Percentiles rank a stretch among this genome's conserved stretches.
phyloP scores from a whole-genome alignment of 2,329 filamentous ascomycete genomes.

The Penicillium sp. region DNA sequence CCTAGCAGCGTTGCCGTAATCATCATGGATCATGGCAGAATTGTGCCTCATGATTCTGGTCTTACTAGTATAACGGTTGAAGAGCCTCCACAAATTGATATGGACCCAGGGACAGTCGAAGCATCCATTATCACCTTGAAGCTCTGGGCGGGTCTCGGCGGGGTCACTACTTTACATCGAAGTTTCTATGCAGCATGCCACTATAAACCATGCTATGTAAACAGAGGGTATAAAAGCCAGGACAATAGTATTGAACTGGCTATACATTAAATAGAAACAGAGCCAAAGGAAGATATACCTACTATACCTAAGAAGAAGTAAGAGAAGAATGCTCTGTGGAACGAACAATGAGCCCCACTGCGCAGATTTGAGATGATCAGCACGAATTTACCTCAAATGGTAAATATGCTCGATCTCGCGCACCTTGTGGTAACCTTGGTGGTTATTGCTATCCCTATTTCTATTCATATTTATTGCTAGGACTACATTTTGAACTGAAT shows the following conservation, averaged over 20 bases:
- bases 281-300: too few species aligned
- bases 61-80: slow-evolving; percentile 45
- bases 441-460: background rate
- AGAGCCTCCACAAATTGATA: slow-evolving; percentile 70
- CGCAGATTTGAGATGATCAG: slow-evolving; percentile 16
- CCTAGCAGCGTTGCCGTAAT: too few species aligned
- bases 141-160: background rate
- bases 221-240: too few species aligned
- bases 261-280: too few species aligned
- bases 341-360: slow-evolving; percentile 3
- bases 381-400: slow-evolving; percentile 6
- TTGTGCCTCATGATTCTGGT: too few species aligned
- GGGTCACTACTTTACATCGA: background rate
- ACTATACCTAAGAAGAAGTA: too few species aligned
- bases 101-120: slow-evolving; percentile 61
- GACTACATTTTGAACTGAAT: background rate
- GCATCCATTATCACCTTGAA: background rate
- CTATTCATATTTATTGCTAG: slow-evolving; percentile 5
- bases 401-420: slow-evolving; percentile 27
- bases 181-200: too few species aligned
- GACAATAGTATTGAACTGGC: too few species aligned
- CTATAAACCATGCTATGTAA: too few species aligned
- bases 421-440: slow-evolving; percentile 21
- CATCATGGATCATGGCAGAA: too few species aligned
- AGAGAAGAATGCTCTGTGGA: too few species aligned